Base-by-base conservation (phyloP, 2,329 filamentous ascomycete species). In the Monilinia fructigena region DNA sequence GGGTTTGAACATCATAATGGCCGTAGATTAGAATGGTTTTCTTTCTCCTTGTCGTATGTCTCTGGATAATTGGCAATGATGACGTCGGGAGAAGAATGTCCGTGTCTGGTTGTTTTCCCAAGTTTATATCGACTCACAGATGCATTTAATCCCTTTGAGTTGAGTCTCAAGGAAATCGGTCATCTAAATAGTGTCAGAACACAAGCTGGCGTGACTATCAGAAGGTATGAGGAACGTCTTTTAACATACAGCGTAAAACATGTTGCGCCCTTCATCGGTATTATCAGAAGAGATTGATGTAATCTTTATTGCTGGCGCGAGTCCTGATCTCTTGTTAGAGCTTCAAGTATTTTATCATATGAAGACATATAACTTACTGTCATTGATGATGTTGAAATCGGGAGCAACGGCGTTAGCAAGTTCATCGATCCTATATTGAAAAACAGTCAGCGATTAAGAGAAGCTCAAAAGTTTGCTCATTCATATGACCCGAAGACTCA, bases 11-110 rank as follows among this genome's bases (percentile, higher is more conserved):
- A 61, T 65, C 63, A 26, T 65, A 65, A 28, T 65, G 63, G 1
- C 63, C 63, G 45, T 65, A 65, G n/a, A 65, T 65, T 11, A 65
- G 16, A 14, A 65, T 52, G 2, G 63, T 65, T 12, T 60, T 52
- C n/a, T 60, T 60, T 65, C 14, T 26, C 14, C 20, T 16, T 14
- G 14, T 60, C 31, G 23, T 50, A 35, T 18, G 6, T 1, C 5
- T 35, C 12, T 23, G 59, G 59, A n/a, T 65, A 59, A 18, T 56
- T 59, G 20, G 52, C 53, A 18, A 61, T 18, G 28, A 60, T 31
- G 20, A 65, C 12, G 23, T 55, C 52, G 11, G 63, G 16, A 65
- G 47, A 1, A 47, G 10, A 14, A 60, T 40, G 2, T 58, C 42
- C 4, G 63, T 58, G 45, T 6, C 55, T 18, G 26, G 35, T 42